Conservation (phyloP, 1,284 basidiomycete species). For the Cutaneotrichosporon cyanovorans region DNA sequence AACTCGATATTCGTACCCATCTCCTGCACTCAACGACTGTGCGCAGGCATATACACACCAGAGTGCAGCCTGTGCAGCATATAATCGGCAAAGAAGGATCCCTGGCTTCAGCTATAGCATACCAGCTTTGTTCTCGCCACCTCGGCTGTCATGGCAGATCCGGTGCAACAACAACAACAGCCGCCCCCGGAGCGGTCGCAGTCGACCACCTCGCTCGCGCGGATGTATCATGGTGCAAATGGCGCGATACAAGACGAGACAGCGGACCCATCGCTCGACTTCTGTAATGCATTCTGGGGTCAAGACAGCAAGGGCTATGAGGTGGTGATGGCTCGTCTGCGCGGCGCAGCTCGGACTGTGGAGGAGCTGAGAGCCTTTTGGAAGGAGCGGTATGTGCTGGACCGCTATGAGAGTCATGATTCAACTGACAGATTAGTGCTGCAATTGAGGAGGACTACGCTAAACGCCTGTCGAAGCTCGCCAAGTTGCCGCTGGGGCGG, state of each 20-base stretch:
- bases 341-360: constrained; percentile 73
- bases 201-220: constrained; percentile 41
- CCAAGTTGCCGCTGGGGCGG: constrained; percentile 67
- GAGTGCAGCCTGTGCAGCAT: no score
- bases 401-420: no score
- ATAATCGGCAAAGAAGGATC: no score
- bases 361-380: constrained; percentile 80
- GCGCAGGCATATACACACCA: no score
- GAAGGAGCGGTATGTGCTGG: constrained; percentile 68
- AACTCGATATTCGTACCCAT: no score
- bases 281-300: constrained; percentile 97
- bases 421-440: constrained; percentile 29
- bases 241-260: constrained; percentile 21
- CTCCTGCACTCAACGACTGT: no score
- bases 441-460: constrained; percentile 87
- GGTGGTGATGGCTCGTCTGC: constrained; percentile 78
- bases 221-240: constrained; percentile 34
- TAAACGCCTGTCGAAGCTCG: constrained; percentile 72
- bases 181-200: constrained; percentile 38
- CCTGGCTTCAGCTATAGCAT: no score
- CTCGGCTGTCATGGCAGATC: no score
- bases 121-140: no score
- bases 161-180: no score
- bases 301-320: constrained; percentile 78
- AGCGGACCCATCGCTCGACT: constrained; percentile 54